These are phyloP conservation scores for Candida sojae DNA, from an alignment of 1,139 yeast genomes.

Conservation along the genomic window DNA sequence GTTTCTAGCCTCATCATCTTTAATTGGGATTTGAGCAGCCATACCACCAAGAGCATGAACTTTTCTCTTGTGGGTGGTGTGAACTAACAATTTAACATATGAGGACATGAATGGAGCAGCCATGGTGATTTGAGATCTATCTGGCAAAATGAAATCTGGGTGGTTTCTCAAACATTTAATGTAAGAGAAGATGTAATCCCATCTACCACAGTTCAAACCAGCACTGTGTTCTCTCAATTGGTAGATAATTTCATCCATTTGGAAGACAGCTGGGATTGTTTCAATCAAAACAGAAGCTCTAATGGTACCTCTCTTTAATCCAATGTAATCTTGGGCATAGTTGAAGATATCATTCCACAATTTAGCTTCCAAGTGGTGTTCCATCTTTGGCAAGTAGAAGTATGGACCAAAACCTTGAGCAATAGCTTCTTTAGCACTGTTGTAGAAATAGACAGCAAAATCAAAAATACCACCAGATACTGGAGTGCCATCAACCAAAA, in stretches of 20 bases:
- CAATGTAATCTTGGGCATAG: constrained; percentile 66
- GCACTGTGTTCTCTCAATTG: constrained; percentile 75
- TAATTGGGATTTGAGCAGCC: constrained; percentile 85
- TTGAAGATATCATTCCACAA: constrained; percentile 79
- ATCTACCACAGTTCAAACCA: constrained; percentile 80
- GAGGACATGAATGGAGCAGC: constrained; percentile 73
- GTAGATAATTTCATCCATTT: constrained; percentile 79
- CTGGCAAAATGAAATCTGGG: constrained; percentile 66
- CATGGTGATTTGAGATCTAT: constrained; percentile 75
- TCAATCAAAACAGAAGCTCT: constrained; percentile 79
- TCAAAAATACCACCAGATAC: constrained; percentile 75
- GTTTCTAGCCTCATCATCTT: constrained; percentile 65
- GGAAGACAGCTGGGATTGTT: constrained; percentile 76
- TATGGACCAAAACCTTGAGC: constrained; percentile 72
- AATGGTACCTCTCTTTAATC: constrained; percentile 68
- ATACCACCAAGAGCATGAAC: constrained; percentile 85
- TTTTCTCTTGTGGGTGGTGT: constrained; percentile 73
- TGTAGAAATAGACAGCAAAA: constrained; percentile 75
- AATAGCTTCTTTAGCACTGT: constrained; percentile 64
- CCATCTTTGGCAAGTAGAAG: constrained; percentile 80
- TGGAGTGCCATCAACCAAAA: constrained; percentile 73
- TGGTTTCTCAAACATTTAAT: constrained; percentile 60
- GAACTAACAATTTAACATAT: constrained; percentile 65
- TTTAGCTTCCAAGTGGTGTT: constrained; percentile 76
- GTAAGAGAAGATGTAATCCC: constrained; percentile 79